Evolutionary conservation across 1,139 yeast species (phyloP).

Genomic region (Trichomonascaceae sp.): DNA sequence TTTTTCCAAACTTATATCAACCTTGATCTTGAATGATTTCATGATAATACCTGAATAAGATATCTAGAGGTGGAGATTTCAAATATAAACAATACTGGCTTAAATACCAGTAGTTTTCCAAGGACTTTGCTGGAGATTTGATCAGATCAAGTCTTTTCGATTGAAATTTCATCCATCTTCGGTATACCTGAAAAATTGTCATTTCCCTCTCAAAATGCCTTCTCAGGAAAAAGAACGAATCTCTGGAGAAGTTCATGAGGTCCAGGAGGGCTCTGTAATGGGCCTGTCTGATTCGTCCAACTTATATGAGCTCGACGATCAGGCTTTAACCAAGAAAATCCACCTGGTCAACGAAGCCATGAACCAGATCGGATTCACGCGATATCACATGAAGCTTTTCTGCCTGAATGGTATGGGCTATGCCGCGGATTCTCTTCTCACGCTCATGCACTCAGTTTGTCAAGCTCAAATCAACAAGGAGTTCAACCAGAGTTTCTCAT

Average conservation of each 20-base stretch:
- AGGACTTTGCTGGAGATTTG: conserved; percentile 20
- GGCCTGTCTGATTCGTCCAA: not conserved
- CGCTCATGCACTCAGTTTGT: conserved; percentile 42
- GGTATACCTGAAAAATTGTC: not conserved
- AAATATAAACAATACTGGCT: not conserved
- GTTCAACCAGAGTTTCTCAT: conserved; percentile 23
- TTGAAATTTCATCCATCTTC: not conserved
- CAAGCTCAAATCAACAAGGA: conserved; percentile 26
- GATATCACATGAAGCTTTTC: conserved; percentile 27
- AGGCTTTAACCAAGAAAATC: conserved; percentile 20
- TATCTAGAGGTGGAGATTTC: not conserved
- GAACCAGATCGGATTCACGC: conserved; percentile 27
- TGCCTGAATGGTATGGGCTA: conserved; percentile 51
- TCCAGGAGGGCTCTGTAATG: not conserved
- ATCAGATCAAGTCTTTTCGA: not conserved
- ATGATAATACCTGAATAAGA: not conserved
- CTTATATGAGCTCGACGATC: conserved; percentile 13
- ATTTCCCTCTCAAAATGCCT: not conserved
- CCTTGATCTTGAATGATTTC: not conserved
- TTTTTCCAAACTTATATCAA: not conserved
- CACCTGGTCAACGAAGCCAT: conserved; percentile 28
- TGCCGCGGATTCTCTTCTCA: conserved; percentile 55
- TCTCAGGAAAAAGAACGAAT: not conserved
- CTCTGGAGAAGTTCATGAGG: not conserved
- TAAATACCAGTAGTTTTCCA: conserved; percentile 28